phyloP scores from a whole-genome alignment of 768 basidiomycete genomes.

The Scleroderma bovista region DNA sequence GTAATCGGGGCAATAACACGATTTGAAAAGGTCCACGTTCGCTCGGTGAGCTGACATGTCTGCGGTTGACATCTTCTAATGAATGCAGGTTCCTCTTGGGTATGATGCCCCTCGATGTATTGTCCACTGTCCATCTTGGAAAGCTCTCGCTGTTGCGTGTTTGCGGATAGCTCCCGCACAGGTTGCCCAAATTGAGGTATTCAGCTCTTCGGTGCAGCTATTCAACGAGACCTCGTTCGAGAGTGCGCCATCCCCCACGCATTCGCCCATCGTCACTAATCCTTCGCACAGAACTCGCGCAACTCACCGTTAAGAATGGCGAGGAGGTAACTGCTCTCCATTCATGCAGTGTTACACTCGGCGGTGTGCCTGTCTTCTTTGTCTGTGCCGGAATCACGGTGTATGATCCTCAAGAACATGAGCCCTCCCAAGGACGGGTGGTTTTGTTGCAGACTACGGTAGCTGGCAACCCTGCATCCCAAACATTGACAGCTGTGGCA shows the following conservation, averaged over 20 bases:
- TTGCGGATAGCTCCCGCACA: slow-evolving; percentile 48
- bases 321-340: slow-evolving; percentile 63
- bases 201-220: slow-evolving; percentile 56
- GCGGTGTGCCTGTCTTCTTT: slow-evolving; percentile 30
- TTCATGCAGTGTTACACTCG: slow-evolving; percentile 24
- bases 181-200: slow-evolving; percentile 42
- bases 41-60: slow-evolving; percentile 45
- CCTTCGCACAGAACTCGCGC: slow-evolving; percentile 17
- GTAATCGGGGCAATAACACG: slow-evolving; percentile 62
- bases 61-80: not conserved
- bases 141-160: slow-evolving; percentile 64
- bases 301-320: slow-evolving; percentile 29
- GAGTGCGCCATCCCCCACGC: slow-evolving; percentile 37
- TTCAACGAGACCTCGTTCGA: slow-evolving; percentile 61
- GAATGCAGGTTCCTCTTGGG: slow-evolving; percentile 59
- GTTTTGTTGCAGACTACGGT: slow-evolving; percentile 44
- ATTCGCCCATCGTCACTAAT: slow-evolving; percentile 1
- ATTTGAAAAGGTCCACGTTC: slow-evolving; percentile 76
- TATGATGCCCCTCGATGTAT: slow-evolving; percentile 67
- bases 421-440: slow-evolving; percentile 54
- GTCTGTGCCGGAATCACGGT: slow-evolving; percentile 48
- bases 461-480: slow-evolving; percentile 13
- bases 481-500: slow-evolving; percentile 30
- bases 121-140: slow-evolving; percentile 47
- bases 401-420: slow-evolving; percentile 38